Evolutionary conservation across 192 early-diverging fungal genomes (phyloP), one percentile per base, ranked within the genome.

Genomic region (Chytriomyces sp.): DNA sequence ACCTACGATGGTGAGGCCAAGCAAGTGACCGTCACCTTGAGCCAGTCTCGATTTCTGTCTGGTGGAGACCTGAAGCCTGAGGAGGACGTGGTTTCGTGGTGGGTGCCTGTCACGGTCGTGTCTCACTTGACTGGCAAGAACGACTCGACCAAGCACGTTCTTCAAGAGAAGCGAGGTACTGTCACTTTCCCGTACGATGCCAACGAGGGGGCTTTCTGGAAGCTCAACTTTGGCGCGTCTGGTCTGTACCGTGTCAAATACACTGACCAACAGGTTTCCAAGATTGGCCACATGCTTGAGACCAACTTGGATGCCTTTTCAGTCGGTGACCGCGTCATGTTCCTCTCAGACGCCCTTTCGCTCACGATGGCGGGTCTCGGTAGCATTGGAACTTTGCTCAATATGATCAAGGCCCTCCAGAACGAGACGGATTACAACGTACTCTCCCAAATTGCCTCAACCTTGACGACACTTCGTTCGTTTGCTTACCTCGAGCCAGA

Each of bases 11-110:
- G 31, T n/a, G 76, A 55, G 4, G 73, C 75, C 58, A 67, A 73
- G 2, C 67, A 81, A 39, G 7, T 88, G 6, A 84, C 80, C 17
- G 44, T 95, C 26, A 66, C 86, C 36, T 74, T 98, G 41, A 81
- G 79, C 36, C 96, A 98, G 77, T 88, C 85, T 64, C 89, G 96
- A n/a, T 98, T 90, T 77, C 77, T 98, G 40, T 90, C 91, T 37
- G 84, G 84, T 31, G 95, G 95, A 59, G 91, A 93, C 53, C 73
- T 91, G 31, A 88, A 69, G n/a, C 68, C 88, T 25, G 88, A 89
- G 38, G 96, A 98, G 59, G 94, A 97, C 56, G 34, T 4, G 14
- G 88, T 89, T 22, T 75, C 83, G 64, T 97, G 95, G 96, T 92
- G 88, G 85, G 88, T 94, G 17, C 96, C 96, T 14, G 78, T 98